A percentile compares a stretch with the other conserved stretches of the same genome.
Evolutionary conservation across 73 alveolate genomes (phyloP).

Genomic region (Tetrahymena malaccensis): DNA sequence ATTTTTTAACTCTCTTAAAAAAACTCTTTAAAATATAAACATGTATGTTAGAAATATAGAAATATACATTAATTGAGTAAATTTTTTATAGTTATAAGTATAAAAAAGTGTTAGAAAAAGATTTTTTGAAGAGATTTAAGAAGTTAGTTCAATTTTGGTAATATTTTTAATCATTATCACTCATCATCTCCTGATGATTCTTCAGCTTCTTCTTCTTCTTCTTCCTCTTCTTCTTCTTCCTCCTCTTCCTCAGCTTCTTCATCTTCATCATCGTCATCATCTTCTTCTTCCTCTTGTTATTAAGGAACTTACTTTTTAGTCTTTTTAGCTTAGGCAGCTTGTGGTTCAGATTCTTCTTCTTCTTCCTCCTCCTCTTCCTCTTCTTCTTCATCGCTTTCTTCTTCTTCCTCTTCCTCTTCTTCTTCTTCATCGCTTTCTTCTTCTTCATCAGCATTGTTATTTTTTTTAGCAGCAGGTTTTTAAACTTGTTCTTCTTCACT

Average conservation of each 20-base stretch:
- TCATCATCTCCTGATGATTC: not conserved
- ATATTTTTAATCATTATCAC: not conserved
- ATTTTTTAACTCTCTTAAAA: not conserved
- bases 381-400: not conserved
- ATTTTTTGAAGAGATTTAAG: not conserved
- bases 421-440: not conserved
- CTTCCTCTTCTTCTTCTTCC: not conserved
- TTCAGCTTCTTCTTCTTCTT: not conserved
- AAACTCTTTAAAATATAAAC: not conserved
- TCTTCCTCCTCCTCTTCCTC: not conserved
- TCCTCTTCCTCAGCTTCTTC: not conserved
- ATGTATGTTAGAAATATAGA: not conserved
- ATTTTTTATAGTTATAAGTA: not conserved
- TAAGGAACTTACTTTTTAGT: not conserved
- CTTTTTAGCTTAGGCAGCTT: not conserved
- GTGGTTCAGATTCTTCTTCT: not conserved
- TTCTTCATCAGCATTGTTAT: not conserved
- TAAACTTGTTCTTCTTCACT: not conserved
- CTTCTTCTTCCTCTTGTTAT: not conserved
- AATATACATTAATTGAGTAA: not conserved
- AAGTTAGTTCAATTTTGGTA: not conserved
- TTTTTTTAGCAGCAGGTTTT: not conserved
- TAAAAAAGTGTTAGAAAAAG: not conserved
- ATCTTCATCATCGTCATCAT: slow-evolving; percentile 8
- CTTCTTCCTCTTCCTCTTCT: not conserved